Conservation (phyloP, 2,329 filamentous ascomycete genomes). For the Colletotrichum sansevieriae region DNA sequence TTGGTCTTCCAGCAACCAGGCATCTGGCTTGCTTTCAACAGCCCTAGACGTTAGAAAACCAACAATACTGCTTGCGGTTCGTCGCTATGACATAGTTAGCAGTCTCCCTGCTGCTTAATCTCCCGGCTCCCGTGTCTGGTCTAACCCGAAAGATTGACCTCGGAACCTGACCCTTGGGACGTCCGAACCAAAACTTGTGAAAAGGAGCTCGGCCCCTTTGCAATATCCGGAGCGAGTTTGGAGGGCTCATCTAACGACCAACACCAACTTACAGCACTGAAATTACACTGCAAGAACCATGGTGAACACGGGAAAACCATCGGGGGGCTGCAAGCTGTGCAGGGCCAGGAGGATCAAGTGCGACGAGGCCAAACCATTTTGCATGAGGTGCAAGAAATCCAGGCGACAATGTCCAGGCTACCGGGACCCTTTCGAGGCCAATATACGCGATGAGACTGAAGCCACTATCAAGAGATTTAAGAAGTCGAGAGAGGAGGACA, state of each 20-base stretch:
- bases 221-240: background rate
- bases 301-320: conserved; percentile 47
- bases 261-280: background rate
- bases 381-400: conserved; percentile 45
- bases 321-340: conserved; percentile 46
- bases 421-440: conserved; percentile 45
- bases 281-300: conserved; percentile 25
- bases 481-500: conserved; percentile 39
- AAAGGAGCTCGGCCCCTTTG: conserved; percentile 30
- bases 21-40: conserved; percentile 25
- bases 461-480: conserved; percentile 44
- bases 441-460: conserved; percentile 46
- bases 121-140: background rate
- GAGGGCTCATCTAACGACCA: background rate
- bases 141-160: conserved; percentile 1
- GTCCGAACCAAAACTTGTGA: conserved; percentile 20
- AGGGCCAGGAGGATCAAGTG: conserved; percentile 45
- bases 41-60: conserved; percentile 7
- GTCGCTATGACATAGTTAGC: conserved; percentile 36
- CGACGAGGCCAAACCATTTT: conserved; percentile 45
- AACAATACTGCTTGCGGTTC: conserved; percentile 24
- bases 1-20: conserved; percentile 8
- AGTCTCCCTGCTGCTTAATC: conserved; percentile 2
- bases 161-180: conserved; percentile 12
- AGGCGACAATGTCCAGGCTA: conserved; percentile 46